phyloP scores from a whole-genome alignment of 2,329 filamentous ascomycete genomes.

The Talaromyces sp. region DNA sequence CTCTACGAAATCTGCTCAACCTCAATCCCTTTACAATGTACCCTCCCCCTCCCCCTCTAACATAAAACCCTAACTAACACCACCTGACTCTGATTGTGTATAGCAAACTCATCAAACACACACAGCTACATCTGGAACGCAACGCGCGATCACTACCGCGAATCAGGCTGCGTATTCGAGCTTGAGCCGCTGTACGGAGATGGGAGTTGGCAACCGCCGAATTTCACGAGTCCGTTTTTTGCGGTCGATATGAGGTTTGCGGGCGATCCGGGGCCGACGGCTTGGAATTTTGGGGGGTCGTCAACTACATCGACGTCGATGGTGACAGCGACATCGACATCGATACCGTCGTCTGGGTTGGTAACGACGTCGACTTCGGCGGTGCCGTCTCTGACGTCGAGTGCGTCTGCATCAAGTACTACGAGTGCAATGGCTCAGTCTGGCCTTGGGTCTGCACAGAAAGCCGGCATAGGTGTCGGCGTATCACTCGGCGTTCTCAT shows the following conservation, averaged over 20 bases:
- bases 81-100: not conserved
- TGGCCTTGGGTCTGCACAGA: not conserved
- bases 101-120: slow-evolving; percentile 10
- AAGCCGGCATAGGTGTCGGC: not conserved
- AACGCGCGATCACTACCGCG: slow-evolving; percentile 12
- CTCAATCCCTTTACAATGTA: not conserved
- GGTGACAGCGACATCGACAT: too few species aligned
- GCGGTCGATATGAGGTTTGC: slow-evolving; percentile 7
- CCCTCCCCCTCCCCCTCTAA: too few species aligned
- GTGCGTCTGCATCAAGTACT: not conserved
- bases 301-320: not conserved
- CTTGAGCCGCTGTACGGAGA: not conserved
- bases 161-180: slow-evolving; percentile 17
- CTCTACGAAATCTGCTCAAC: slow-evolving; percentile 9
- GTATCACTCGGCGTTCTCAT: not conserved
- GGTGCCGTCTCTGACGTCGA: too few species aligned
- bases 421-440: not conserved
- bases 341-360: too few species aligned
- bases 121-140: slow-evolving; percentile 16
- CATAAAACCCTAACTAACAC: not conserved
- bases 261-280: slow-evolving; percentile 3
- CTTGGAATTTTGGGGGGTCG: not conserved
- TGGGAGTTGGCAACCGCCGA: not conserved
- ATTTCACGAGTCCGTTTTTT: slow-evolving; percentile 12
- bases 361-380: not conserved